phyloP scores from a whole-genome alignment of 2,329 filamentous ascomycete species.

The Hymenoscyphus infarciens region DNA sequence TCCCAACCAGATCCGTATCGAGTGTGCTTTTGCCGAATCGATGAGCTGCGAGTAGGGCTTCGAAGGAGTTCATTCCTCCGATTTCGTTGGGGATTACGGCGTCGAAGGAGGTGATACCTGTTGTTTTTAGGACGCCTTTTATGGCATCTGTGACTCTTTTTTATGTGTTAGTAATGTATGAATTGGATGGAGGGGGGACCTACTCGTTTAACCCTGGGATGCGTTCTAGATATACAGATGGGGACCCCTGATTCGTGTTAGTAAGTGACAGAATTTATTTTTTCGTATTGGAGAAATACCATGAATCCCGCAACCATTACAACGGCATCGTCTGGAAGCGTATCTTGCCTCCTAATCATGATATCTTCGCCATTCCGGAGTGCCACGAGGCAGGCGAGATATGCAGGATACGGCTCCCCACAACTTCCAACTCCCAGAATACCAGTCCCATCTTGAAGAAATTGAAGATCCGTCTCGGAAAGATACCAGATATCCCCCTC shows the following conservation, averaged over 20 bases:
- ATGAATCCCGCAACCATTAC: constrained; percentile 32
- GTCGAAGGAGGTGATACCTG: constrained; percentile 33
- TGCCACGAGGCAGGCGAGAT: constrained; percentile 40
- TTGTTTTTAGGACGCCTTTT: constrained; percentile 25
- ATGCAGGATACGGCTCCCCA: constrained; percentile 46
- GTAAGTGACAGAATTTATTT: neutral
- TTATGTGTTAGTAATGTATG: constrained; percentile 29
- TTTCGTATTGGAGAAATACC: constrained; percentile 18
- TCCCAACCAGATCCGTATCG: constrained; percentile 33
- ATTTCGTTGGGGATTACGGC: constrained; percentile 63
- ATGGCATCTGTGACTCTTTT: constrained; percentile 31
- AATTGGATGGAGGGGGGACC: constrained; percentile 16
- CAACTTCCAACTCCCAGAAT: constrained; percentile 60
- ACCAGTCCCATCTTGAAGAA: constrained; percentile 56
- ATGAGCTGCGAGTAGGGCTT: constrained; percentile 29
- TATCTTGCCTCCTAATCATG: constrained; percentile 29
- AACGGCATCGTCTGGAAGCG: constrained; percentile 30
- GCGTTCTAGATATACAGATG: constrained; percentile 32
- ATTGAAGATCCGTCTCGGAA: constrained; percentile 54
- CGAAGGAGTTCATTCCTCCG: constrained; percentile 57
- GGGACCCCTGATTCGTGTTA: constrained; percentile 27
- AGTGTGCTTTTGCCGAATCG: constrained; percentile 29
- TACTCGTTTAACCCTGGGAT: constrained; percentile 33
- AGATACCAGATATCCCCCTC: constrained; percentile 53
- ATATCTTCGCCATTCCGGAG: constrained; percentile 28